Evolutionary conservation across 2,329 filamentous ascomycete species (phyloP).

Genomic region (Metarhizium guizhouense): DNA sequence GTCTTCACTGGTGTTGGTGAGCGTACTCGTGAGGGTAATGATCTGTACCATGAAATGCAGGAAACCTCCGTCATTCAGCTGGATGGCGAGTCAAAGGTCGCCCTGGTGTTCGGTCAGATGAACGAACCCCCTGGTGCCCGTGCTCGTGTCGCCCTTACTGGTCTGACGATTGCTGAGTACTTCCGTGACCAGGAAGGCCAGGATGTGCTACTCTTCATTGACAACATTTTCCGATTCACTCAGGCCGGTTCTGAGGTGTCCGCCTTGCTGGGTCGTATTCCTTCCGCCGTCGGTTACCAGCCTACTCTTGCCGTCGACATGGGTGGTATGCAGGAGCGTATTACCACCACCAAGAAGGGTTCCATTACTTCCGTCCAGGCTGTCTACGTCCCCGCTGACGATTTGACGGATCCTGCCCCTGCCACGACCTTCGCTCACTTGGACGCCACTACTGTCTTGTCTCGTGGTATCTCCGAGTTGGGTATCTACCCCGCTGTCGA

Average conservation of each 20-base stretch:
- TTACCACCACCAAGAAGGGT: conserved; percentile 98
- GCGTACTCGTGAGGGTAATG: conserved; percentile 99
- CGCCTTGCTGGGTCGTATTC: conserved; percentile 97
- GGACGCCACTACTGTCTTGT: conserved; percentile 99
- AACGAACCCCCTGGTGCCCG: conserved; percentile 99
- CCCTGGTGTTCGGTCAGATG: conserved; percentile 99
- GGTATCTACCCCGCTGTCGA: conserved; percentile 99
- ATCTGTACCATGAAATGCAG: conserved; percentile 99
- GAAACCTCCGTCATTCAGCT: conserved; percentile 99
- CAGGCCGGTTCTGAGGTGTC: conserved; percentile 99
- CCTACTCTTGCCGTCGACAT: conserved; percentile 97
- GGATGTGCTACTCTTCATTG: conserved; percentile 98
- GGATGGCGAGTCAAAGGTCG: conserved; percentile 98
- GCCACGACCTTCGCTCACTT: conserved; percentile 99
- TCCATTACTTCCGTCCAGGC: conserved; percentile 99
- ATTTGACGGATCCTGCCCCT: conserved; percentile 99
- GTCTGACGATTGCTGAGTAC: conserved; percentile 71
- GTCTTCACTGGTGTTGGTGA: conserved; percentile 99
- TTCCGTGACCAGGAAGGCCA: conserved; percentile 73
- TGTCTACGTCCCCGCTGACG: conserved; percentile 99
- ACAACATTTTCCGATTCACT: conserved; percentile 99
- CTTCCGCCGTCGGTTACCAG: conserved; percentile 99
- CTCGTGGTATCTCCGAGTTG: conserved; percentile 99
- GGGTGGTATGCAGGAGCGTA: conserved; percentile 99
- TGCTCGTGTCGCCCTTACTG: conserved; percentile 98